Evolutionary conservation across 2,329 filamentous ascomycete genomes (phyloP).

Genomic region (Ophiostoma sp.): DNA sequence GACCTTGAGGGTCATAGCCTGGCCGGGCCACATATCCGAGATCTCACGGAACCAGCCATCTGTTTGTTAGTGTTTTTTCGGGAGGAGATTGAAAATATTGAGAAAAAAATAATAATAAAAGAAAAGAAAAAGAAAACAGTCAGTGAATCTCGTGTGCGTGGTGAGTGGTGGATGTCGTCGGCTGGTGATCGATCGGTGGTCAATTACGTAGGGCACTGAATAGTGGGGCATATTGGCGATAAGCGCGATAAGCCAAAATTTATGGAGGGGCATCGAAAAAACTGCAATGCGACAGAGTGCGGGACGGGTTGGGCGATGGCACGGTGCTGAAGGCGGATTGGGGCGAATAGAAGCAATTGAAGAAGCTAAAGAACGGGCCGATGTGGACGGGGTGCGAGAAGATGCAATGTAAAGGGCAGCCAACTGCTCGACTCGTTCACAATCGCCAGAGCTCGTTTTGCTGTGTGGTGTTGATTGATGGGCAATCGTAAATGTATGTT

Average conservation of each 20-base stretch:
- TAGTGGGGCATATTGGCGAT: conserved; percentile 20
- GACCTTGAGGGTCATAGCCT: conserved; percentile 97
- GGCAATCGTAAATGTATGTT: no score
- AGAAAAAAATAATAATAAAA: no score
- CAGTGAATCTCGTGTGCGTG: not conserved
- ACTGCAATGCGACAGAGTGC: conserved; percentile 23
- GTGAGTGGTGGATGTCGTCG: not conserved
- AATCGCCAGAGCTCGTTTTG: not conserved
- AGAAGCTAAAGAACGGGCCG: not conserved
- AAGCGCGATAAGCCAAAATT: conserved; percentile 24
- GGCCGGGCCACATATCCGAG: conserved; percentile 96
- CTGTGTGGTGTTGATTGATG: not conserved
- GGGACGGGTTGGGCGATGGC: not conserved
- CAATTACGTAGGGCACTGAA: conserved; percentile 2
- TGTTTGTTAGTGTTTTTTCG: conserved; percentile 36
- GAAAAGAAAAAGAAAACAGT: conserved; percentile 12
- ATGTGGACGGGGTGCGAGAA: not conserved
- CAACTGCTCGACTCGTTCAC: not conserved
- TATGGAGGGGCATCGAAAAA: conserved; percentile 22
- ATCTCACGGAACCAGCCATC: conserved; percentile 99
- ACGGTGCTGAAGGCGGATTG: not conserved
- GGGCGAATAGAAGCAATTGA: not conserved
- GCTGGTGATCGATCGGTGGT: not conserved
- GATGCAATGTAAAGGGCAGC: not conserved
- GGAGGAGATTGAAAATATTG: not conserved